Percentiles rank a stretch among this genome's conserved stretches.
Conservation (phyloP, 768 basidiomycete genomes). For the Coprinopsis sp. region DNA sequence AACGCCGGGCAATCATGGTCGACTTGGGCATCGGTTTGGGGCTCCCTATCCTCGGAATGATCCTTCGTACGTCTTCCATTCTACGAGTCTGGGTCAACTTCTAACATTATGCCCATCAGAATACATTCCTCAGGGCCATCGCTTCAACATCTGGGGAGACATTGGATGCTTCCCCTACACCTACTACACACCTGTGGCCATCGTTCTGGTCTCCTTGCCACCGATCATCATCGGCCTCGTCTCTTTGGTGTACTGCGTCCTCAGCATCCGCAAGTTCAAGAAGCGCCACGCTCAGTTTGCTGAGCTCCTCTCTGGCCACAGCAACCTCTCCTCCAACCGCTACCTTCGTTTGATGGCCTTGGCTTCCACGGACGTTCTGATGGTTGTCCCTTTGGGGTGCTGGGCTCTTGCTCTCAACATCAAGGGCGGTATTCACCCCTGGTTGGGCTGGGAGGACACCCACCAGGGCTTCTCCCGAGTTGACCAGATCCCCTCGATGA, state of each 20-base stretch:
- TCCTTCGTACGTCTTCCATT: conserved; percentile 27
- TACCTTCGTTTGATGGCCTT: conserved; percentile 52
- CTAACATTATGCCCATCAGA: conserved; percentile 30
- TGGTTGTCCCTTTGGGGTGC: conserved; percentile 30
- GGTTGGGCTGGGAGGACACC: conserved; percentile 36
- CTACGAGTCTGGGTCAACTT: too few species aligned
- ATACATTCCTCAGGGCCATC: conserved; percentile 40
- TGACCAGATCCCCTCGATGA: conserved; percentile 26
- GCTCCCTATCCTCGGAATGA: conserved; percentile 46
- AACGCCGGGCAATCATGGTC: conserved; percentile 44
- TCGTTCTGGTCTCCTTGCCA: conserved; percentile 35
- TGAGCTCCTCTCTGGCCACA: conserved; percentile 33
- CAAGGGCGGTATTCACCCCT: neutral
- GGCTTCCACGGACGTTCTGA: conserved; percentile 34
- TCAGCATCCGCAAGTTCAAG: conserved; percentile 39
- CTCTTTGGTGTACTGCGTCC: conserved; percentile 12
- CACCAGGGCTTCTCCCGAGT: conserved; percentile 48
- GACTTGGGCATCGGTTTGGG: conserved; percentile 52
- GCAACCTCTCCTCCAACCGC: conserved; percentile 38
- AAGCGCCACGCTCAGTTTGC: conserved; percentile 39
- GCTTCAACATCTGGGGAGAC: conserved; percentile 43
- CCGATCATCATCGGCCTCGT: conserved; percentile 11
- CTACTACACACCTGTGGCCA: conserved; percentile 26
- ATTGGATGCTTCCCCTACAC: conserved; percentile 35
- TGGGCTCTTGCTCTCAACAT: neutral